phyloP scores from a whole-genome alignment of 495 filamentous ascomycete genomes.

The Hypoxylon fragiforme region DNA sequence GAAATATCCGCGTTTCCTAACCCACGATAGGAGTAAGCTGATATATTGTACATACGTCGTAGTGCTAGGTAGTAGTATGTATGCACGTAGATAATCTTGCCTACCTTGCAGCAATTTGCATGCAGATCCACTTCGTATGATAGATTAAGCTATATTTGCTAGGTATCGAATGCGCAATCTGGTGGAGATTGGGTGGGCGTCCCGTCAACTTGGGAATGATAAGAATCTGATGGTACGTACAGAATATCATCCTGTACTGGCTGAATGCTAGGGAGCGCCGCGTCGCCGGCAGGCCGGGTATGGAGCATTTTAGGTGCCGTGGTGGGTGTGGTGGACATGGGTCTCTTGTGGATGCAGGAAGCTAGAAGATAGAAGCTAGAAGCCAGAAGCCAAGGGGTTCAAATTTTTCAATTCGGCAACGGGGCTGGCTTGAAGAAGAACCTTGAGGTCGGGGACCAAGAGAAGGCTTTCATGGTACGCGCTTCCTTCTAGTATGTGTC shows the following conservation, averaged over 20 bases:
- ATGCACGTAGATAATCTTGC: not conserved
- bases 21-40: not conserved
- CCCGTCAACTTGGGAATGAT: slow-evolving; percentile 19
- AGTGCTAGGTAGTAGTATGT: slow-evolving; percentile 1
- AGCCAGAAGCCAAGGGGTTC: not conserved
- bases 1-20: not conserved
- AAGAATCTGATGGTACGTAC: slow-evolving; percentile 24
- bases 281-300: slow-evolving; percentile 9
- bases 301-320: slow-evolving; percentile 16
- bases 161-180: not conserved
- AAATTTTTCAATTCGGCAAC: slow-evolving; percentile 4
- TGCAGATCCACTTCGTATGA: slow-evolving; percentile 16
- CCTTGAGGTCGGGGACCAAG: not conserved
- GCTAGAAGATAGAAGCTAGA: not conserved
- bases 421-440: slow-evolving; percentile 12
- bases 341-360: slow-evolving; percentile 8
- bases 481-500: not conserved
- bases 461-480: not conserved
- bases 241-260: not conserved
- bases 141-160: slow-evolving; percentile 13
- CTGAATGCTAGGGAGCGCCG: slow-evolving; percentile 12
- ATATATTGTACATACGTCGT: too few relatives aligned
- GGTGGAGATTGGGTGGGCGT: slow-evolving; percentile 9
- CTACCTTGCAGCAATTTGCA: slow-evolving; percentile 1
- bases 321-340: slow-evolving; percentile 4